Evolutionary conservation across 1,139 yeast genomes (phyloP), one percentile per base, ranked within the genome.

Genomic region (Casaregolazyma lundiana): DNA sequence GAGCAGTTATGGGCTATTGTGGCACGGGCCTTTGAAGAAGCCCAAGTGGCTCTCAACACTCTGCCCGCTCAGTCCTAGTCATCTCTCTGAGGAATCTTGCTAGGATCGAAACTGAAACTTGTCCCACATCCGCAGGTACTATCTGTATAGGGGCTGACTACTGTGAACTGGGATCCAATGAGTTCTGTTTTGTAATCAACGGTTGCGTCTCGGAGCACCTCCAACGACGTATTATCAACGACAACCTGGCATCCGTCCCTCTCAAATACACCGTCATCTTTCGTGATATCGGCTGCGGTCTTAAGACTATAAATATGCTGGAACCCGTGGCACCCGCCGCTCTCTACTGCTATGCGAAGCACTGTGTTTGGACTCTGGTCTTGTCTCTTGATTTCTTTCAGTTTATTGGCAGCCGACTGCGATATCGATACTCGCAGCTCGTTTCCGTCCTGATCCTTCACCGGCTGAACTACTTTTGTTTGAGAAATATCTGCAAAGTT

Each of bases 241-340:
- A 85, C 75, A 4, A 94, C 79, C 48, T 75, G 73, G 3, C 92
- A 94, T 2, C 78, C 84, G 42, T 73, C 76, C 51, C 90, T 73
- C 53, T 76, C 81, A 60, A 88, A 88, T 3, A 87, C 75, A 13
- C 66, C 57, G 53, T 71, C 76, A 4, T 72, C 77, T 1, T 63
- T 61, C 15, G 75, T 67, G 39, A 71, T 59, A 40, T 75, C 72
- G 7, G 67, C 61, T 38, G 75, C 65, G 46, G 76, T 75, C 4
- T 82, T 74, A 44, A 90, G 71, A 50, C 80, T 76, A 58, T 92
- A 71, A 53, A 84, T 78, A 61, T 92, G 92, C 65, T 92, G 98
- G 66, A 88, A 94, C 22, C 99, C 98, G 64, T 92, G 99, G 64
- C 98, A 94, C 2, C 99, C 99, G 5, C 98, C 99, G 59, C 96